phyloP scores from a whole-genome alignment of 441 rosid genomes.

The Rhodomyrtus psidioides region DNA sequence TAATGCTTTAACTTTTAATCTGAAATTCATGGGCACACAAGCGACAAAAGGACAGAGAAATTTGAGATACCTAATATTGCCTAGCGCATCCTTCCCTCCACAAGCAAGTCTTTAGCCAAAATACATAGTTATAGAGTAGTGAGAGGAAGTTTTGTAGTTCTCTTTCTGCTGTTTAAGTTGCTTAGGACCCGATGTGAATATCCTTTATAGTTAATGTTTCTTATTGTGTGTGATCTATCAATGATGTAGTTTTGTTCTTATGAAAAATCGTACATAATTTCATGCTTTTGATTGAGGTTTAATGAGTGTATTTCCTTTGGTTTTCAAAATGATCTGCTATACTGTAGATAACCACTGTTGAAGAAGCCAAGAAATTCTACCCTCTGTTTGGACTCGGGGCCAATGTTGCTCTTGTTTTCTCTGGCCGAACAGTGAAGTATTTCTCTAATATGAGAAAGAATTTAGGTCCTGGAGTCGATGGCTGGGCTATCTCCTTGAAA shows the following conservation, averaged over 20 bases:
- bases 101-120: neutral
- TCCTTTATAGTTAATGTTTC: neutral
- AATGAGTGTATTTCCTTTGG: neutral
- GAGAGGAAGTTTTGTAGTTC: neutral
- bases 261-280: neutral
- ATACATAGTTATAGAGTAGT: neutral
- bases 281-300: neutral
- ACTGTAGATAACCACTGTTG: slow-evolving; percentile 85
- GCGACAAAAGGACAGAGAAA: neutral
- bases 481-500: slow-evolving; percentile 3
- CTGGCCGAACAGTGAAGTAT: slow-evolving; percentile 75
- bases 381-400: slow-evolving; percentile 99
- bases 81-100: neutral
- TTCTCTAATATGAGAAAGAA: neutral
- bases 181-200: neutral
- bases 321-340: neutral
- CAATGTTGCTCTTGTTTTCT: slow-evolving; percentile 81
- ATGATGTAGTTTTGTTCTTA: neutral
- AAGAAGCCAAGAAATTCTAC: slow-evolving; percentile 92
- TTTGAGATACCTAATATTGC: neutral
- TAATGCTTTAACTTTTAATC: neutral
- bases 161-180: neutral
- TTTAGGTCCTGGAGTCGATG: slow-evolving; percentile 1
- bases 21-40: neutral
- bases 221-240: neutral